Conservation (phyloP, 192 early-diverging fungal species). For the Allomyces javanicus region DNA sequence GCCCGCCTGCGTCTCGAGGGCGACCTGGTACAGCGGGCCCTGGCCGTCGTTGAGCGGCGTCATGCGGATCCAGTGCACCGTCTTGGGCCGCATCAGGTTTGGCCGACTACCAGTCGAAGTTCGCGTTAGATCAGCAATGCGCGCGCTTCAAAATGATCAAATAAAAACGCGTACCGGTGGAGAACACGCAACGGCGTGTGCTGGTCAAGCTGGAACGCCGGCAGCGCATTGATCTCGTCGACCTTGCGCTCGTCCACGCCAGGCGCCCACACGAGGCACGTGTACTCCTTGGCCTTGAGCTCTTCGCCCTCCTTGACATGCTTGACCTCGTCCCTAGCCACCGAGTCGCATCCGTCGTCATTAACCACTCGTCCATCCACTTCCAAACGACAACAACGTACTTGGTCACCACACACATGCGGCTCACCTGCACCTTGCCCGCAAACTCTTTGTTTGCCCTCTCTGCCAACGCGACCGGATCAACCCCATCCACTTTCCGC, state of each 20-base stretch:
- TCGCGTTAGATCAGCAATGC: too few species aligned
- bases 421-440: conserved; percentile 12
- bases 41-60: conserved; percentile 17
- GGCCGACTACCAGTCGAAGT: conserved; percentile 16
- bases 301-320: conserved; percentile 59
- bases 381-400: conserved; percentile 1
- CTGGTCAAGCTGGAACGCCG: conserved; percentile 33
- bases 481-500: conserved; percentile 12
- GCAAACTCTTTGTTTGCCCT: conserved; percentile 13
- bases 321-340: conserved; percentile 21
- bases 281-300: conserved; percentile 48
- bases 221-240: background rate
- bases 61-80: conserved; percentile 27
- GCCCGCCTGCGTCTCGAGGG: conserved; percentile 67
- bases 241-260: background rate
- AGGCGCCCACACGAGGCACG: conserved; percentile 3
- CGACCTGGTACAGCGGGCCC: conserved; percentile 27
- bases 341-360: too few species aligned
- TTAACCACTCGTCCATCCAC: too few species aligned
- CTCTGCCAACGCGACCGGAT: conserved; percentile 2
- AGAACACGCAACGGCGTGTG: conserved; percentile 52
- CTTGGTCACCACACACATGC: conserved; percentile 19
- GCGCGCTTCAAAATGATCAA: background rate
- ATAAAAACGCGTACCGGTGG: background rate
- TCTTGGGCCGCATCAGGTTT: conserved; percentile 32